Base-by-base conservation (phyloP, 768 basidiomycete species). In the Mycena galericulata region DNA sequence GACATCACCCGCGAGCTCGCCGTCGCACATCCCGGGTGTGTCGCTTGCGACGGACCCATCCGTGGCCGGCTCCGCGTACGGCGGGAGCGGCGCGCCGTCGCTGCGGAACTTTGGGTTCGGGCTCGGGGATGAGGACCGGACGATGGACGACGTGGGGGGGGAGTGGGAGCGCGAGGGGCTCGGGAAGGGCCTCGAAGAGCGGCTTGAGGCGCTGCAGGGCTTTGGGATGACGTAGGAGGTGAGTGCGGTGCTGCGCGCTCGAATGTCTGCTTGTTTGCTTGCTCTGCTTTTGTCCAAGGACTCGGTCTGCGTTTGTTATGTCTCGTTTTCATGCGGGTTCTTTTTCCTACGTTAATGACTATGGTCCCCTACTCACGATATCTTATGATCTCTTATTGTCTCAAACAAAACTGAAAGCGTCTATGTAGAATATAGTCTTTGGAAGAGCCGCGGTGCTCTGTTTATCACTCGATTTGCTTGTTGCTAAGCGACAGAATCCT, bases 81-180 rank as follows among this genome's bases (percentile, higher is more conserved):
- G 61, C 17, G 76, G 75, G 8, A 78, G 78, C 59, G 67, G 72
- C 9, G 76, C 77, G 12, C 73, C 78, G 22, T 76, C 76, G 34
- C 22, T 80, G 14, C 65, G 77, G 34, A 75, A 74, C 45, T 75
- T 77, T 54, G 67, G 57, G 45, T 62, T 65, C 59, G 71, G 63
- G 63, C 6, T 38, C n/a, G 69, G 69, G 38, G 70, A 62, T 40
- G 70, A 67, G 51, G 70, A 71, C 36, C 30, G 66, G 10, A 64
- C 89, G 70, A 72, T 88, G 51, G 90, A 90, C 72, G 91, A 91
- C 49, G 80, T 87, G 1, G 93, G 93, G 11, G 93, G 94, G 0
- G 95, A 96, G 79, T 97, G 94, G 94, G 92, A 94, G 70, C 81
- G 94, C 2, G 92, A 94, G 72, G 95, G 95, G 0, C 77, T 97